phyloP scores from a whole-genome alignment of 306 rosid genomes.

The Castanea mollissima region DNA sequence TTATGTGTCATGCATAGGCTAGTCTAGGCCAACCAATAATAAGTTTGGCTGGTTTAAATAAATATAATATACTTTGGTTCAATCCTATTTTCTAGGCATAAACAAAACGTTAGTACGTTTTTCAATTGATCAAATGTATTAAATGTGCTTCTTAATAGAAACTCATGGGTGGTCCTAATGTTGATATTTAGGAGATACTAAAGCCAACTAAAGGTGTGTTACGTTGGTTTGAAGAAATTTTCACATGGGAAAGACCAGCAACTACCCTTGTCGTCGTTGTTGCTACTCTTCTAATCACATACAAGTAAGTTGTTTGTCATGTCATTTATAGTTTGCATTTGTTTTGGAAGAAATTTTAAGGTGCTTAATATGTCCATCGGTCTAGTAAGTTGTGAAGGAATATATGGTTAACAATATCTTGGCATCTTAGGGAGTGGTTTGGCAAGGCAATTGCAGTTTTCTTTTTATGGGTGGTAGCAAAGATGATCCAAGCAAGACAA shows the following conservation, averaged over 20 bases:
- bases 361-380: background rate
- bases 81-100: slow-evolving; percentile 12
- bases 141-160: slow-evolving; percentile 12
- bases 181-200: slow-evolving; percentile 58
- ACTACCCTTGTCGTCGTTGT: slow-evolving; percentile 45
- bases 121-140: slow-evolving; percentile 3
- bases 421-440: slow-evolving; percentile 74
- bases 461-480: slow-evolving; percentile 52
- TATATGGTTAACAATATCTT: slow-evolving; percentile 2
- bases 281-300: slow-evolving; percentile 50
- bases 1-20: background rate
- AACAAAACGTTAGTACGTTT: background rate
- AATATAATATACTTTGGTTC: slow-evolving; percentile 1
- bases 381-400: background rate
- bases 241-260: slow-evolving; percentile 73
- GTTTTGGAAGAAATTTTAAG: slow-evolving; percentile 2
- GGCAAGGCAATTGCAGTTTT: slow-evolving; percentile 72
- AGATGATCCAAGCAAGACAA: slow-evolving; percentile 60
- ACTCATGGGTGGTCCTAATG: slow-evolving; percentile 9
- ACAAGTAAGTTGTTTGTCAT: slow-evolving; percentile 43
- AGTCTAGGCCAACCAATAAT: background rate
- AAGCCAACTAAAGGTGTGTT: slow-evolving; percentile 51
- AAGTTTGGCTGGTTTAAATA: background rate
- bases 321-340: background rate
- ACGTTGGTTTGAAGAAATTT: slow-evolving; percentile 55